Base-by-base conservation (phyloP, 2,329 filamentous ascomycete species). In the Epichloe festucae region DNA sequence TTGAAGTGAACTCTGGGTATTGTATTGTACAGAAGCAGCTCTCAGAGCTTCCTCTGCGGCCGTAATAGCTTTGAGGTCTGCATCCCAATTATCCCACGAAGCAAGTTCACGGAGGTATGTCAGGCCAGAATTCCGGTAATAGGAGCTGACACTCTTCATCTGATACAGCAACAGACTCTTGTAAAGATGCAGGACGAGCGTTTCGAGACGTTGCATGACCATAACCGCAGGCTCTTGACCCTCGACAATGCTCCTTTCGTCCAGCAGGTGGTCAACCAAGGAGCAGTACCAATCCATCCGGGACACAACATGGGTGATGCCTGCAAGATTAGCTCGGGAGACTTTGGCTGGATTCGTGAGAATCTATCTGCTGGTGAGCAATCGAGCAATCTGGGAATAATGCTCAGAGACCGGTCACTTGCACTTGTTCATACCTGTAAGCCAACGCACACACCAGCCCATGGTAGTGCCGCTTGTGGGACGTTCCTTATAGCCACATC, bases 261-360 rank as follows among this genome's bases (percentile, higher is more conserved):
- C 53, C 23, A 54, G 17, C 5, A 54, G 40, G 40, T 54, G 50
- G 41, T 54, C 53, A 5, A 54, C 53, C 44, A 54, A 35, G 11
- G 53, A 54, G 27, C 53, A 54, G 23, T 52, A 54, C 53, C 53
- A 54, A 19, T 50, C 44, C 53, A 54, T 54, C 4, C 53, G 53
- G 27, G 53, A 54, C 23, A 54, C 50, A 10, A 54, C 53, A 19
- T 54, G 53, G 12, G 53, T 52, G 15, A 54, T 52, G 2, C 50
- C 53, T 10, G 50, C 47, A 21, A 54, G 50, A 36, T 54, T 54
- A 8, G 48, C 44, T 27, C 53, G 35, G 2, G 53, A 54, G 15
- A 48, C 50, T 31, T 38, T 54, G 21, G 53, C 53, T 6, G 53
- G 53, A 43, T 54, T 54, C 4, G 53, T 54, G n/a, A 54, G 50